Conservation (phyloP, 1,284 basidiomycete genomes). For the Agaricales sp. region DNA sequence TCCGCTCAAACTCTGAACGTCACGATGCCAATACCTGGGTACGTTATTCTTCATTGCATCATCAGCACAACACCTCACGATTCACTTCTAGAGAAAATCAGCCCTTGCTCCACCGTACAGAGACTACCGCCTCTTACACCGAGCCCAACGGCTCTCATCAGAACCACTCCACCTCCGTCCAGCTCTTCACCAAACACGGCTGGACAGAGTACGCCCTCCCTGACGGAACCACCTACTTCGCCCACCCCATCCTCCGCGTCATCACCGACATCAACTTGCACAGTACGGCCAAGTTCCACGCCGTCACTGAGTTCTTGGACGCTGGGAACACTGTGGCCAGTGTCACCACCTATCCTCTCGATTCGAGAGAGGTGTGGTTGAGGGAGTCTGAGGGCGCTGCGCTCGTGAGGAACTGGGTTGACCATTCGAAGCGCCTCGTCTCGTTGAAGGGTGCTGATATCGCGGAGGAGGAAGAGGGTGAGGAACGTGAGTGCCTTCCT, state of each 20-base stretch:
- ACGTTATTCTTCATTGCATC: too few relatives aligned
- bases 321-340: conserved; percentile 13
- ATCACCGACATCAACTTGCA: conserved; percentile 60
- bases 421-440: conserved; percentile 47
- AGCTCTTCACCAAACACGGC: conserved; percentile 21
- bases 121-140: too few relatives aligned
- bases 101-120: too few relatives aligned
- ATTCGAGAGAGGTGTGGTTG: conserved; percentile 29
- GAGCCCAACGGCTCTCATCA: too few relatives aligned
- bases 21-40: too few relatives aligned
- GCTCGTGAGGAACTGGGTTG: conserved; percentile 48
- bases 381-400: conserved; percentile 22
- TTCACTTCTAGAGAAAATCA: too few relatives aligned
- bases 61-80: too few relatives aligned
- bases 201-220: conserved; percentile 66
- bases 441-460: conserved; percentile 30
- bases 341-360: conserved; percentile 34
- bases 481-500: conserved; percentile 39
- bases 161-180: conserved; percentile 16
- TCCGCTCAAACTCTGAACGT: too few relatives aligned
- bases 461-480: conserved; percentile 14
- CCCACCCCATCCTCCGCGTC: conserved; percentile 43
- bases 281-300: conserved; percentile 33
- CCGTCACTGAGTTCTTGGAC: conserved; percentile 41
- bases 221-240: conserved; percentile 56